phyloP scores from a whole-genome alignment of 176 grass and related monocot genomes.

The Oryza meridionalis region DNA sequence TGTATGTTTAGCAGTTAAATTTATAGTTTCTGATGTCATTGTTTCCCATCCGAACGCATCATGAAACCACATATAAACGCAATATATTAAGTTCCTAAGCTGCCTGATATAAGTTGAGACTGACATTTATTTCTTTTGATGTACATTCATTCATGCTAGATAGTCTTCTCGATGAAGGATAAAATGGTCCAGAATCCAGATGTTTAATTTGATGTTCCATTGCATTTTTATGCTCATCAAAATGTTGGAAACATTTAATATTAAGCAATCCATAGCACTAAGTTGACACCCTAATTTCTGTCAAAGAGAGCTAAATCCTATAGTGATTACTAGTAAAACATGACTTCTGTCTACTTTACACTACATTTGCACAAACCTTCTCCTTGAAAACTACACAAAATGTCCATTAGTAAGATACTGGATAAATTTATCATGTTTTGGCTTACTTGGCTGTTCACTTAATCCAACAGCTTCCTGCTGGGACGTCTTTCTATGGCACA shows the following conservation, averaged over 20 bases:
- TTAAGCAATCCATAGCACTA: background rate
- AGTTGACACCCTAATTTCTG: background rate
- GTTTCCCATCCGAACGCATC: background rate
- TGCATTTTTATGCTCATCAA: background rate
- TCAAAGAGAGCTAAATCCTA: background rate
- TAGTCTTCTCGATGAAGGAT: background rate
- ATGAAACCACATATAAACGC: background rate
- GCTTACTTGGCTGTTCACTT: slow-evolving; percentile 36
- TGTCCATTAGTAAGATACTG: background rate
- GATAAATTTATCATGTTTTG: background rate
- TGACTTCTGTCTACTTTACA: background rate
- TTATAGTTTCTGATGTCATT: background rate
- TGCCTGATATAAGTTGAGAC: background rate
- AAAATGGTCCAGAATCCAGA: background rate
- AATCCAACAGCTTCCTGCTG: slow-evolving; percentile 66
- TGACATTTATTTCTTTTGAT: background rate
- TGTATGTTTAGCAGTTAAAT: background rate
- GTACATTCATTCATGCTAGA: background rate
- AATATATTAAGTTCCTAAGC: background rate
- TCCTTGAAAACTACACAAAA: slow-evolving; percentile 15
- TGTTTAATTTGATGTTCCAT: background rate
- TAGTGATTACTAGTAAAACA: background rate
- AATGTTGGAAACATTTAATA: background rate
- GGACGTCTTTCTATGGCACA: slow-evolving; percentile 89
- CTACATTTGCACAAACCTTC: background rate